Evolutionary conservation across 164 flowering plant species (phyloP).

Genomic region (grape (Vitis vinifera)): DNA sequence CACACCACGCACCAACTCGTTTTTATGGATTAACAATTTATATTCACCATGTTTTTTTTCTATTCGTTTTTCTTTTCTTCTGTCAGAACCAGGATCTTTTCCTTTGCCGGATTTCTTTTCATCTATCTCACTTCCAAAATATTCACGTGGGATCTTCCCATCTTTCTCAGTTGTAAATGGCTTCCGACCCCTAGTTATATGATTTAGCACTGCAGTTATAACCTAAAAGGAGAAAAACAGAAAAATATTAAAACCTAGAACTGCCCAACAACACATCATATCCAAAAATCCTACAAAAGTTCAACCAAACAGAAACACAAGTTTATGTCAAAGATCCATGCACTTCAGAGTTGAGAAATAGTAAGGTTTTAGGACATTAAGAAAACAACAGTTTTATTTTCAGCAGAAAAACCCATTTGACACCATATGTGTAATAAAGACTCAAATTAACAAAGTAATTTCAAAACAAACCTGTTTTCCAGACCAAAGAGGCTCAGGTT

Average conservation of each 20-base stretch:
- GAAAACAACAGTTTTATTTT: neutral
- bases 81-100: neutral
- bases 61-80: neutral
- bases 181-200: conserved; percentile 60
- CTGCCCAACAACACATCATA: neutral
- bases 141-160: conserved; percentile 53
- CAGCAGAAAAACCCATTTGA: neutral
- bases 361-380: neutral
- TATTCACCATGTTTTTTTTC: conserved; percentile 39
- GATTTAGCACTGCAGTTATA: conserved; percentile 73
- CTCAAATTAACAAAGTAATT: neutral
- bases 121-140: conserved; percentile 39
- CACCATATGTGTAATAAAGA: neutral
- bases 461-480: conserved; percentile 74
- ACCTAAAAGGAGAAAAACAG: conserved; percentile 47
- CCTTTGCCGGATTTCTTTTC: conserved; percentile 8
- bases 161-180: conserved; percentile 73
- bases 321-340: neutral
- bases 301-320: neutral
- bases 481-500: conserved; percentile 88
- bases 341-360: neutral
- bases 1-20: conserved; percentile 84
- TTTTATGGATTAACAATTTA: conserved; percentile 51
- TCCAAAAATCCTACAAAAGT: neutral
- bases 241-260: neutral